Evolutionary conservation across 83 land plant genomes (phyloP), one percentile per base, ranked within the genome.

Genomic region (Picea abies): DNA sequence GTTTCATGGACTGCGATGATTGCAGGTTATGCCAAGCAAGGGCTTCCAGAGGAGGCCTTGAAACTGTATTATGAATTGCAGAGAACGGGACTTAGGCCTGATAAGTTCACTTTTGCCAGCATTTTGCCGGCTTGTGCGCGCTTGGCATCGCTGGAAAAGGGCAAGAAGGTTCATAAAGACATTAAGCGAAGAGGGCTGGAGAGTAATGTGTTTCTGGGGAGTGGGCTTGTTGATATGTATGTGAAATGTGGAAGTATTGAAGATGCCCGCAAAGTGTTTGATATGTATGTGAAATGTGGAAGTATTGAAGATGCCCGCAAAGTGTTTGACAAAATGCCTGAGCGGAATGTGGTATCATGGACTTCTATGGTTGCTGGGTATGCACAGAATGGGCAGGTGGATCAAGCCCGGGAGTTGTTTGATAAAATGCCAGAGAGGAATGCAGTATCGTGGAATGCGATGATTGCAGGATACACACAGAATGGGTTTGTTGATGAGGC

Each of bases 401-500:
- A 14, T 4, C 73, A 75, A 47, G 92, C 92, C 2, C 76, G 80
- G 78, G 63, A 60, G 29, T n/a, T 90, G 22, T 90, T 92, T 80
- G 84, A 88, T 39, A 44, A 77, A 32, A 88, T 92, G 90, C 85
- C 86, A 0, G 82, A 80, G 10, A 72, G 60, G 47, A 87, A 88
- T 72, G 15, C 84, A 25, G 58, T 91, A 35, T 49, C 89, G 0
- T 90, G 95, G 95, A 84, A 87, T 29, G 87, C 93, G 1, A 80
- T 93, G 85, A 91, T 93, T 19, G 79, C 84, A 1, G 92, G 92
- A 35, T 92, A 88, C 84, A 71, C 52, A 16, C 80, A 88, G 47
- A 82, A 85, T 49, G 76, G 86, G 83, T 29, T 84, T 85, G 78
- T 86, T 82, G 19, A 84, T 11, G 85, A 90, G 75, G 88, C 90